Percentiles rank a stretch among this genome's conserved stretches.
Evolutionary conservation across 352 stramenopile genomes (phyloP).

Genomic region (Pythium brassicae): DNA sequence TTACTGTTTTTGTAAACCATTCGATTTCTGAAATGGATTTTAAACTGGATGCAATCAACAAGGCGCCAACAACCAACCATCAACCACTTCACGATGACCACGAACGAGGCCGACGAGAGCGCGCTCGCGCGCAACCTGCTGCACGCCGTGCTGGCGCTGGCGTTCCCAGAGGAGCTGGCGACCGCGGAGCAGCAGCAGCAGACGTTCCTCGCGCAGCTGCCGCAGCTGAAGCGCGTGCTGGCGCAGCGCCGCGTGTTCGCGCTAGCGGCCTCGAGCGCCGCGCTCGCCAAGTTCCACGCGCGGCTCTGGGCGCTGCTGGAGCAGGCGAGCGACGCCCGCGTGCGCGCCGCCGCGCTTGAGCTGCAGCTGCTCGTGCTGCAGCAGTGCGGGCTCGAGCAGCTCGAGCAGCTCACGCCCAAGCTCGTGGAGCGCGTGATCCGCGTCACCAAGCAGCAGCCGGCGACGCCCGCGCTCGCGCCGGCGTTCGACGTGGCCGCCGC

Average conservation of each 20-base stretch:
- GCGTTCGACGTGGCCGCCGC: slow-evolving; percentile 42
- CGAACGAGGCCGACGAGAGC: slow-evolving; percentile 19
- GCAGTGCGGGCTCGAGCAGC: slow-evolving; percentile 50
- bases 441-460: slow-evolving; percentile 60
- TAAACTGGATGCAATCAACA: too few species aligned
- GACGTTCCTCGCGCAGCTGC: slow-evolving; percentile 46
- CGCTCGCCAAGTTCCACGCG: slow-evolving; percentile 68
- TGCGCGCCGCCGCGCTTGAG: slow-evolving; percentile 52
- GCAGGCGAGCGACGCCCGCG: slow-evolving; percentile 19
- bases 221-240: slow-evolving; percentile 42
- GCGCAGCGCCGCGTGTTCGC: slow-evolving; percentile 72
- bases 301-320: slow-evolving; percentile 60
- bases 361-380: slow-evolving; percentile 52
- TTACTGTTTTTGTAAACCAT: too few species aligned
- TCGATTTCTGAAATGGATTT: too few species aligned
- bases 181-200: slow-evolving; percentile 25
- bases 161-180: slow-evolving; percentile 54
- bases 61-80: too few species aligned
- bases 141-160: slow-evolving; percentile 68
- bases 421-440: slow-evolving; percentile 66
- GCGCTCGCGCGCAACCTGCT: slow-evolving; percentile 75
- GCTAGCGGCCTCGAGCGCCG: slow-evolving; percentile 67
- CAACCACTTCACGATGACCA: slow-evolving; percentile 8
- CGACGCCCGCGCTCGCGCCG: slow-evolving; percentile 21
- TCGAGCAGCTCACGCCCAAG: slow-evolving; percentile 51